Evolutionary conservation across 2,329 filamentous ascomycete species (phyloP), one percentile per base, ranked within the genome.

Genomic region (Thermomyces lanuginosus): DNA sequence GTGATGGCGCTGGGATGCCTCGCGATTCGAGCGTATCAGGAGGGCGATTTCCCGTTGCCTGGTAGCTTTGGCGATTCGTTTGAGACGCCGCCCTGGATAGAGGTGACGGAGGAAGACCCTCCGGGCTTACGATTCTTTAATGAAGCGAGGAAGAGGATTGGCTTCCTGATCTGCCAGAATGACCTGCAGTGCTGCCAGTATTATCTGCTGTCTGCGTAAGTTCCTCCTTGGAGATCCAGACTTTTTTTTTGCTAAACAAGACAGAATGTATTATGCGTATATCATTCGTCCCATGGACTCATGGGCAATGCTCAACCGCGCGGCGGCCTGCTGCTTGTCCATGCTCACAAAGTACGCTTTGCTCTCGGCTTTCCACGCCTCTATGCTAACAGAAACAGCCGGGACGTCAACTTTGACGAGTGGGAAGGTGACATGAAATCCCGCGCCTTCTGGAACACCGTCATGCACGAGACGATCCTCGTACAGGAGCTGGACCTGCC

Each of bases 391-490:
- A 33, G 16, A 24, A 38, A 26, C 15, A 51, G 48, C 32, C 50
- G 51, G 28, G 45, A 51, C 23, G 48, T 49, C 15, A 55, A 59
- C 15, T 49, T 63, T 28, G 56, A 66, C 30, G 45, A 58, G 16
- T 68, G 63, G 63, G 59, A 63, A 32, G 58, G 60, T 4, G 64
- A 68, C 39, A 67, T 68, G 62, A 58, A 66, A 32, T 63, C 62
- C 2, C 51, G 63, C 10, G 50, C 66, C 2, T 68, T 64, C 35
- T 68, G 64, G 64, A 65, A 60, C 30, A 62, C 60, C 9, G 47
- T 66, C 22, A 64, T 66, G 61, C 63, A 64, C 35, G 63, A 68
- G 36, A 64, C 61, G 1, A 63, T 68, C 27, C 56, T 67, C 8
- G 61, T 62, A 0, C 63, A 68, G 40, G 64, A 68, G 33, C 46